Evolutionary conservation across 140 eudicot species (phyloP).

Genomic region (Senecio squalidus): DNA sequence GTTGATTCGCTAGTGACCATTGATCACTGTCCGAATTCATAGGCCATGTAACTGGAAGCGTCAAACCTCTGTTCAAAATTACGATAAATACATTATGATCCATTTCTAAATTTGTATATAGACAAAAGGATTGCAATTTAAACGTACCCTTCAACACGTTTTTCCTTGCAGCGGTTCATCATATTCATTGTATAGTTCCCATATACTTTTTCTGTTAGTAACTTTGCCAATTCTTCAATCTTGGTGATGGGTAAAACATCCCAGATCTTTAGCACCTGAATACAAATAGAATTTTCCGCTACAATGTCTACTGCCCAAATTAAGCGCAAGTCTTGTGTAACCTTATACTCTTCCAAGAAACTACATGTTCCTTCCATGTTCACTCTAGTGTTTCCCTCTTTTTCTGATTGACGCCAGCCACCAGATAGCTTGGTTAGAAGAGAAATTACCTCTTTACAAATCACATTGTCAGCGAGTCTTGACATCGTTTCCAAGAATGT

Average conservation of each 20-base stretch:
- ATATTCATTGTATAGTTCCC: constrained; percentile 33
- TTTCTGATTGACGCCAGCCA: constrained; percentile 32
- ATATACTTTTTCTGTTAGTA: constrained; percentile 22
- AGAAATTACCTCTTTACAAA: constrained; percentile 24
- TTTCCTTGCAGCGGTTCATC: constrained; percentile 47
- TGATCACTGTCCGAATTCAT: constrained; percentile 26
- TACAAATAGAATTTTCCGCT: constrained; percentile 26
- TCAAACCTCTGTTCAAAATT: constrained; percentile 31
- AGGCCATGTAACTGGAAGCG: constrained; percentile 51
- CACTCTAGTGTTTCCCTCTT: background rate
- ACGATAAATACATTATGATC: background rate
- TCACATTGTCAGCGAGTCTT: constrained; percentile 13
- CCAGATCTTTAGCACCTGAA: constrained; percentile 55
- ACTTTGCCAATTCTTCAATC: constrained; percentile 26
- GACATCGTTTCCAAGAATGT: constrained; percentile 34
- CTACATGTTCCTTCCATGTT: constrained; percentile 18
- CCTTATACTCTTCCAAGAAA: constrained; percentile 31
- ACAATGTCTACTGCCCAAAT: constrained; percentile 54
- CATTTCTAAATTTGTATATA: background rate
- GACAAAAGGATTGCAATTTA: background rate
- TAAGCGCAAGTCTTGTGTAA: constrained; percentile 22
- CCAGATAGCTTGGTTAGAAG: constrained; percentile 24
- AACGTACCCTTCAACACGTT: constrained; percentile 41
- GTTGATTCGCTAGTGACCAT: constrained; percentile 24
- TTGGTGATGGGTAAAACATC: constrained; percentile 32